Evolutionary conservation across 2,329 filamentous ascomycete species (phyloP), one percentile per base, ranked within the genome.

Genomic region (Diplodia seriata): DNA sequence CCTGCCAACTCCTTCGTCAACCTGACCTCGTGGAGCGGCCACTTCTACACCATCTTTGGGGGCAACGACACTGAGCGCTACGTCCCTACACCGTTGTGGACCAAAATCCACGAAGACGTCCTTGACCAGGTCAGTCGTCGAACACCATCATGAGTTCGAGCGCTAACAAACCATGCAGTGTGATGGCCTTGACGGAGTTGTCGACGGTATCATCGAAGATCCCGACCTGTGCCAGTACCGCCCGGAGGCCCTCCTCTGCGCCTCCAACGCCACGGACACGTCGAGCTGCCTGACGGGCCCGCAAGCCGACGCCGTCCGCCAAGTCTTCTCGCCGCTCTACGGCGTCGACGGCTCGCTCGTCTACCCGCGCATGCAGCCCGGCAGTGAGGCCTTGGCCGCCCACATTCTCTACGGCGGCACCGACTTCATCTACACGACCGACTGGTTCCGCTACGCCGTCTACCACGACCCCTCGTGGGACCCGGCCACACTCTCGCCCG

Each of bases 301-400:
- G 0, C 83, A 86, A 73, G 77, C 81, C 51, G 70, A 76, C 8
- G 82, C 80, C 0, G 82, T 85, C 15, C 75, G 79, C 49, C 71
- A 78, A 1, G 76, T 83, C 18, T 83, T 81, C 72, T 74, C 75
- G 14, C 80, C 81, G 49, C 78, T 84, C 38, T 76, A 79, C 70
- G 76, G 80, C 67, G 75, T 74, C 5, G 73, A 81, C 47, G 84
- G 84, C 54, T 75, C 77, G 4, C 73, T 86, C 1, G 77, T 85
- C 18, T 86, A 82, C 72, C 84, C 85, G 1, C 77, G 81, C n/a
- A 80, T 86, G 73, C 80, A 84, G 61, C 84, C 82, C 7, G 84
- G 84, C 18, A 78, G 79, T 15, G 82, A 84, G 70, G 70, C 80
- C 8, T 70, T 76, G 8, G 57, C 56, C 7, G 23, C 57, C 23